These are phyloP conservation scores for Boechera stricta DNA, from an alignment of 345 rosid species.

Conservation along the genomic window DNA sequence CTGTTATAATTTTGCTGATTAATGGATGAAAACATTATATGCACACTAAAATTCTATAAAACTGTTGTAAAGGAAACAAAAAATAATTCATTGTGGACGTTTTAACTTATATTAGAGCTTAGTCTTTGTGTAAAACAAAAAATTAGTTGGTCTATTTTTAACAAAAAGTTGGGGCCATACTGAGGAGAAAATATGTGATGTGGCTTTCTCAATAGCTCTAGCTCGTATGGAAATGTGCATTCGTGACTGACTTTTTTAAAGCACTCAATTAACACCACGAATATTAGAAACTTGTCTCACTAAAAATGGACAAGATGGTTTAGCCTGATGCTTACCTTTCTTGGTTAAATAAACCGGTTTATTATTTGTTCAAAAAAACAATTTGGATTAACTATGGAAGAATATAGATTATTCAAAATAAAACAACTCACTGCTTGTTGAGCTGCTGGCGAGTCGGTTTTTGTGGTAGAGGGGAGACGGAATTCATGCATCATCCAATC, in stretches of 20 bases:
- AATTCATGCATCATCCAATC: conserved; percentile 97
- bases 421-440: conserved; percentile 67
- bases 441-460: conserved; percentile 45
- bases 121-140: neutral
- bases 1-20: too few relatives aligned
- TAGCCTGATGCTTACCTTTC: conserved; percentile 6
- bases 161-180: conserved; percentile 15
- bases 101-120: neutral
- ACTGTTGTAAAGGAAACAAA: neutral
- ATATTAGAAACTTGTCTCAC: neutral
- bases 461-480: conserved; percentile 58
- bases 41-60: neutral
- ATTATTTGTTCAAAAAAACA: neutral
- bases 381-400: neutral
- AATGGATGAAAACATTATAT: too few relatives aligned
- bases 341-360: conserved; percentile 5
- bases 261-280: conserved; percentile 1
- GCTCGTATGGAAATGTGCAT: conserved; percentile 19
- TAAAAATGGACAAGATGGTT: conserved; percentile 27
- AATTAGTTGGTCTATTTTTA: neutral
- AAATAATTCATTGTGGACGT: neutral
- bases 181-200: conserved; percentile 1
- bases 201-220: conserved; percentile 8
- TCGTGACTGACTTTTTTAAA: conserved; percentile 21
- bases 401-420: neutral